Evolutionary conservation across 768 basidiomycete species (phyloP).

Genomic region (Suillus sp.): DNA sequence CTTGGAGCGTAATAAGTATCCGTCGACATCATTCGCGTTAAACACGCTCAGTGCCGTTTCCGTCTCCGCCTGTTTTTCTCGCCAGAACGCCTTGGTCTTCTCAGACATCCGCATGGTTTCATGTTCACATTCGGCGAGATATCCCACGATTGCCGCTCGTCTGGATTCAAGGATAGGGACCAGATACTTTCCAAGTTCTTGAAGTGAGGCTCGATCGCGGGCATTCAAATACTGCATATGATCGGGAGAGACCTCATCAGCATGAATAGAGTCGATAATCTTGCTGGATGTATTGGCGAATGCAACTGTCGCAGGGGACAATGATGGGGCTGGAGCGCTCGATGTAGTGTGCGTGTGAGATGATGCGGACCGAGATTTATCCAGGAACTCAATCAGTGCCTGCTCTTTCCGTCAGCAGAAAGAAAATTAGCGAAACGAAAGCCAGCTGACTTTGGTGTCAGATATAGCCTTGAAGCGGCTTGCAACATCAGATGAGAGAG

Average conservation of each 20-base stretch:
- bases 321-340: constrained; percentile 68
- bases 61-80: constrained; percentile 49
- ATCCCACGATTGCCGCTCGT: constrained; percentile 48
- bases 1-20: constrained; percentile 53
- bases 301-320: constrained; percentile 83
- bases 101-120: constrained; percentile 55
- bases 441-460: constrained; percentile 60
- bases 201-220: constrained; percentile 53
- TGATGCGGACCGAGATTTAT: constrained; percentile 72
- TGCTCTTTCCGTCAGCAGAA: constrained; percentile 29
- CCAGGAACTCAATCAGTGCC: constrained; percentile 79
- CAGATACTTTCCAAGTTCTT: constrained; percentile 44
- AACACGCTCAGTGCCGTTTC: constrained; percentile 50
- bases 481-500: constrained; percentile 67
- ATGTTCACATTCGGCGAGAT: constrained; percentile 54
- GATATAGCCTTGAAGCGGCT: constrained; percentile 80
- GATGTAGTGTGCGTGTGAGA: constrained; percentile 75
- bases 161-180: constrained; percentile 48
- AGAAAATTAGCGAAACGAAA: neutral
- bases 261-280: constrained; percentile 58
- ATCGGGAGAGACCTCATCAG: constrained; percentile 63
- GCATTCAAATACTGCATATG: constrained; percentile 62
- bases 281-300: constrained; percentile 39
- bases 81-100: constrained; percentile 66
- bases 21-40: constrained; percentile 46